A percentile compares a stretch with the other conserved stretches of the same genome.
Evolutionary conservation across 2,329 filamentous ascomycete species (phyloP).

Genomic region (Lasiodiplodia hormozganensis): DNA sequence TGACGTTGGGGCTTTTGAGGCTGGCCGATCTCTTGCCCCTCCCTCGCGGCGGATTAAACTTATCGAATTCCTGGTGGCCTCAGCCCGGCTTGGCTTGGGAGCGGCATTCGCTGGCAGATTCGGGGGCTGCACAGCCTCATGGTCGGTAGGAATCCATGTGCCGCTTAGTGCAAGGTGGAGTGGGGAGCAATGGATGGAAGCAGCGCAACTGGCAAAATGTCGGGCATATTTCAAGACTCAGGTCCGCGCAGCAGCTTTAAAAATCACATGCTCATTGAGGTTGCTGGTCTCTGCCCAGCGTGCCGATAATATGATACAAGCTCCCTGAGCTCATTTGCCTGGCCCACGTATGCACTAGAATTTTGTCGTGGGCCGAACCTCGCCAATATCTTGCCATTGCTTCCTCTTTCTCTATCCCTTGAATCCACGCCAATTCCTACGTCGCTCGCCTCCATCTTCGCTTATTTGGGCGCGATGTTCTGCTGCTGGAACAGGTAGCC

Average conservation of each 20-base stretch:
- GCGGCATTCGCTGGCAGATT: background rate
- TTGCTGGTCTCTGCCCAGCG: constrained; percentile 15
- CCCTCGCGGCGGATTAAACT: constrained; percentile 12
- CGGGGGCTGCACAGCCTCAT: constrained; percentile 6
- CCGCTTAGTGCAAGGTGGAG: background rate
- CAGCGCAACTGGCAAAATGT: constrained; percentile 13
- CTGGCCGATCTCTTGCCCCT: constrained; percentile 11
- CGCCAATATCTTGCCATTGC: background rate
- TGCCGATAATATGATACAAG: constrained; percentile 20
- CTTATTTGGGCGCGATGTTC: constrained; percentile 13
- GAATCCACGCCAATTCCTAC: background rate
- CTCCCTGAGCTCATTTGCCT: constrained; percentile 10
- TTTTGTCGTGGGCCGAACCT: constrained; percentile 8
- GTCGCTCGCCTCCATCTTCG: background rate
- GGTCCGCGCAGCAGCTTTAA: background rate
- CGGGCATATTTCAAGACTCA: background rate
- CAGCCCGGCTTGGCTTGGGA: constrained; percentile 25
- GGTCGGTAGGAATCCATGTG: background rate
- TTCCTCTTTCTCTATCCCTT: constrained; percentile 6
- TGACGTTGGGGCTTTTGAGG: constrained; percentile 9
- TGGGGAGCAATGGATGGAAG: background rate
- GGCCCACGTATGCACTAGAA: constrained; percentile 8
- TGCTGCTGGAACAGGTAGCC: constrained; percentile 74
- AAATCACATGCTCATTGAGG: constrained; percentile 28
- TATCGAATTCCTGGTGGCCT: background rate